Evolutionary conservation across 306 rosid genomes (phyloP), one percentile per base, ranked within the genome.

Genomic region (Rosa lucieae): DNA sequence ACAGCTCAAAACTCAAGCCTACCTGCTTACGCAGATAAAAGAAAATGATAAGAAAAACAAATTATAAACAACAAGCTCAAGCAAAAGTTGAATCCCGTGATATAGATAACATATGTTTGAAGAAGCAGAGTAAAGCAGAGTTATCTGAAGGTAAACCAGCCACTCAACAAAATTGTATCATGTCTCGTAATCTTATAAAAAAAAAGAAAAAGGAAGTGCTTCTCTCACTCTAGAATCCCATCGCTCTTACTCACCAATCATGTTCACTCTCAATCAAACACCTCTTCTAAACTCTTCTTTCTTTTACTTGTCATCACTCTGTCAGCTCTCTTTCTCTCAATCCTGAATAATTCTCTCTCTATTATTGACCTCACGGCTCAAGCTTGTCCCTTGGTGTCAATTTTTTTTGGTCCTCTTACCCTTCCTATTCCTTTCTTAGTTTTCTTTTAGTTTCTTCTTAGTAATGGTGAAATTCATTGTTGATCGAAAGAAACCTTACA

Each of bases 11-110:
- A 82, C 84, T 82, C 84, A 83, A 70, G 76, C 40, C 56, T 78
- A 78, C 81, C 93, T 90, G 82, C 88, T 80, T 39, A 82, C 9
- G 37, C 29, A 52, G 5, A 76, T 18, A 55, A 51, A 46, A 74
- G 63, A 73, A 67, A 70, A 81, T 5, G 8, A 39, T 12, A n/a
- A 11, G 63, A 59, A 32, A 39, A 49, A 56, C 55, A 20, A 73
- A 52, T 52, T 26, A 26, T 3, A 43, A 26, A 56, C 5, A 73
- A 56, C 5, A 40, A 44, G 12, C 58, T 29, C 13, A 67, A 32
- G 12, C 40, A 68, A 58, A 75, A 55, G 10, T 47, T 67, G 66
- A 2, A 63, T 26, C 61, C 15, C 14, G 8, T 11, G 10, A 10
- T 3, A 23, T 40, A n/a, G 7, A 74, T 11, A 40, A 74, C 14